A percentile compares a stretch with the other conserved stretches of the same genome.
These are phyloP conservation scores for Phytophthora cactorum DNA, from an alignment of 352 stramenopile genomes.

Conservation along the genomic window DNA sequence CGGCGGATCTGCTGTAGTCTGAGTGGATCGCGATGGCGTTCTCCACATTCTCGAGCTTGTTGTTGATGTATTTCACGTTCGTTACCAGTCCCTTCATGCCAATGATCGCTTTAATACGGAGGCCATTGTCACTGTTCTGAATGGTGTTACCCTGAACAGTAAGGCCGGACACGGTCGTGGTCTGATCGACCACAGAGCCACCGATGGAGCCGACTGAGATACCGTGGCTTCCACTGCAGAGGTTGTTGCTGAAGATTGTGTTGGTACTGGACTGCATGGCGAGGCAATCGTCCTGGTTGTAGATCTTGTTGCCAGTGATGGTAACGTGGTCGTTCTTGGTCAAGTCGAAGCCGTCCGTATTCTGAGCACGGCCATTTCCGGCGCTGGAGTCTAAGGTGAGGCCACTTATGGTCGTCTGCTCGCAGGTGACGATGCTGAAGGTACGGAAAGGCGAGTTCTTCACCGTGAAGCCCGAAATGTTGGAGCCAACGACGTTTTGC, in stretches of 20 bases:
- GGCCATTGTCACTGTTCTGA: constrained; percentile 30
- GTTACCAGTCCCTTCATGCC: constrained; percentile 21
- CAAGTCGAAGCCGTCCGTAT: constrained; percentile 37
- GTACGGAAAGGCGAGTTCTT: constrained; percentile 39
- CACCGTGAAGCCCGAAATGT: constrained; percentile 40
- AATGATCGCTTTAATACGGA: constrained; percentile 27
- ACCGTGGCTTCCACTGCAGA: constrained; percentile 29
- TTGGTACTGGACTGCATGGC: constrained; percentile 29
- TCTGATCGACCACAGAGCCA: constrained; percentile 14
- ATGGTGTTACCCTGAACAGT: constrained; percentile 31
- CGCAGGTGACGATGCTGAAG: constrained; percentile 35
- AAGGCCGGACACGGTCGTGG: constrained; percentile 23
- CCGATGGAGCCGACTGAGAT: constrained; percentile 35
- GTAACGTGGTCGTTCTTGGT: constrained; percentile 34
- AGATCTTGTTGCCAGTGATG: constrained; percentile 38
- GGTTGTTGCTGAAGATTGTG: constrained; percentile 22
- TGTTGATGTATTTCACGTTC: constrained; percentile 24
- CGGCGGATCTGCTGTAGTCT: constrained; percentile 19
- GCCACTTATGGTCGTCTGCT: constrained; percentile 25
- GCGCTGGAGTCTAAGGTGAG: constrained; percentile 26
- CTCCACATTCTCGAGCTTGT: constrained; percentile 19
- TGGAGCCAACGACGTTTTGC: constrained; percentile 29
- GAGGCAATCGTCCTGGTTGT: constrained; percentile 37
- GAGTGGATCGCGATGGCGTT: constrained; percentile 27
- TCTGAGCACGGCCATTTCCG: constrained; percentile 19